These are phyloP conservation scores for Fusarium sp. DNA, from an alignment of 2,329 filamentous ascomycete species.

Conservation along the genomic window DNA sequence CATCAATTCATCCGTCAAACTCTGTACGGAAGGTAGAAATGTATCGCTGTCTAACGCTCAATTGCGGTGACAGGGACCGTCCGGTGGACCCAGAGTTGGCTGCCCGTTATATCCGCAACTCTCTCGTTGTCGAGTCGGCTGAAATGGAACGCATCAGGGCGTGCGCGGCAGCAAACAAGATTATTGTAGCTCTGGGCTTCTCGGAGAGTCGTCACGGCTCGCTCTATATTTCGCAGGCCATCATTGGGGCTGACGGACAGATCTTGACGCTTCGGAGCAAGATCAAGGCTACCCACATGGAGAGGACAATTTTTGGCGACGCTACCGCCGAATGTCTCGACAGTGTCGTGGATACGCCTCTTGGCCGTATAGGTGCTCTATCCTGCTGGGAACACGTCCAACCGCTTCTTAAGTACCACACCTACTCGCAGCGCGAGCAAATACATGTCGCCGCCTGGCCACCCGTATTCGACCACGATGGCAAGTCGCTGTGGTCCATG, in stretches of 20 bases:
- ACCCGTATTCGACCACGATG: background rate
- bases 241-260: slow-evolving; percentile 55
- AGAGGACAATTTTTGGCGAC: slow-evolving; percentile 62
- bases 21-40: no score
- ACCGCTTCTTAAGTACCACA: slow-evolving; percentile 14
- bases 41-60: background rate
- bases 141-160: slow-evolving; percentile 52
- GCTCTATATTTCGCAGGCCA: slow-evolving; percentile 58
- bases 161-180: slow-evolving; percentile 47
- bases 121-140: slow-evolving; percentile 47
- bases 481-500: slow-evolving; percentile 42
- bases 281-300: slow-evolving; percentile 64
- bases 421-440: slow-evolving; percentile 6
- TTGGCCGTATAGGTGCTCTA: slow-evolving; percentile 51
- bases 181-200: slow-evolving; percentile 56
- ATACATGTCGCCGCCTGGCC: slow-evolving; percentile 22
- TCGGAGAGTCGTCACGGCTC: slow-evolving; percentile 50
- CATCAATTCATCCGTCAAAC: no score
- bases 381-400: slow-evolving; percentile 54
- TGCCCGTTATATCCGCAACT: background rate
- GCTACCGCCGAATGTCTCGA: slow-evolving; percentile 3
- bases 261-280: slow-evolving; percentile 56
- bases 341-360: background rate
- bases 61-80: slow-evolving; percentile 46
- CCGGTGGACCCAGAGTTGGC: background rate